Conservation (phyloP, 305 asterid species). For the Fraxinus platypoda region DNA sequence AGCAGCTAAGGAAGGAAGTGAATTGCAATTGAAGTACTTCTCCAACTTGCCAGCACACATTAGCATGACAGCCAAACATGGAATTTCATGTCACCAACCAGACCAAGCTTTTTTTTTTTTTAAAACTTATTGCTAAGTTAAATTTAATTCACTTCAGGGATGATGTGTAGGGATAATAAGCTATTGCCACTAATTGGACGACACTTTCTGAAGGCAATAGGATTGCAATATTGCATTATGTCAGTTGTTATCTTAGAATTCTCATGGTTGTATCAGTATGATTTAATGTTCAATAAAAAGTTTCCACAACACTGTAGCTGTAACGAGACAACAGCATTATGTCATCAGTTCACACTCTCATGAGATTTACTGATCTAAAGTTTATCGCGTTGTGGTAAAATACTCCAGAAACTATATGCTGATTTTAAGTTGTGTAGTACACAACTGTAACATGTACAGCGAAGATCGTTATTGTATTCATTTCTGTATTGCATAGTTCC, state of each 20-base stretch:
- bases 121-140: neutral
- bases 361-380: neutral
- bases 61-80: too few species aligned
- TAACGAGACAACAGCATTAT: neutral
- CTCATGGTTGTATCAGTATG: neutral
- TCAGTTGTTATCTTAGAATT: neutral
- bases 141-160: neutral
- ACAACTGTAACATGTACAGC: neutral
- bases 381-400: neutral
- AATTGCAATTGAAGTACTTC: too few species aligned
- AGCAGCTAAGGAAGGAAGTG: too few species aligned
- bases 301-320: neutral
- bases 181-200: neutral
- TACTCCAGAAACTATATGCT: neutral
- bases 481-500: neutral
- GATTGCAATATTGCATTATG: neutral
- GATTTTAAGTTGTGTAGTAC: neutral
- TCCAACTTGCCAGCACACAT: too few species aligned
- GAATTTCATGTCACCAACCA: too few species aligned
- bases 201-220: neutral
- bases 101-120: too few species aligned
- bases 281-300: neutral
- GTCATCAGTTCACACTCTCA: neutral
- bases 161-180: neutral
- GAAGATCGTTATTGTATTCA: too few species aligned